Base-by-base conservation (phyloP, 352 stramenopile species). In the Peronospora tabacina region DNA sequence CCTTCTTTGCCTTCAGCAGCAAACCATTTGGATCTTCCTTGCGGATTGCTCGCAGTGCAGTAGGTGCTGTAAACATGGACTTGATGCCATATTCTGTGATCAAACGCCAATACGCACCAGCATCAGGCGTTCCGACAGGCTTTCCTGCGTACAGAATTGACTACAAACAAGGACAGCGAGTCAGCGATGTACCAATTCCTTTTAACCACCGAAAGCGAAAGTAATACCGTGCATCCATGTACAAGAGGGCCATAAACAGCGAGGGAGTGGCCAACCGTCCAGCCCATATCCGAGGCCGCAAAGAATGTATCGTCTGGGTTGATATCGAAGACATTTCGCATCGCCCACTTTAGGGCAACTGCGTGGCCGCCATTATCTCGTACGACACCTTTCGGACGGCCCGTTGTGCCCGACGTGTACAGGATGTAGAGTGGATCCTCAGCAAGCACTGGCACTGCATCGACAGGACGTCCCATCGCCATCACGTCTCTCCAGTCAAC, bases 61-160 rank as follows among this genome's bases (percentile, higher is more conserved):
- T 97, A n/a, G 88, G 88, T 7, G 88, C 87, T n/a, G 80, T 95
- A 71, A 95, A 97, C 52, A 97, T 76, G 12, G 68, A 71, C 38
- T 84, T 88, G 16, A 95, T 86, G 9, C 78, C 70, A 55, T 95
- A 88, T 40, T 91, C 72, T 22, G 78, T 75, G 35, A 95, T 75
- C 32, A 95, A 56, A 12, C 85, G 68, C 88, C 88, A 97, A 52
- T 91, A 97, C 9, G 73, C 79, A 22, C 78, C 75, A 19, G 83
- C 82, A 61, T 96, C 78, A 1, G 85, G 85, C 20, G 85, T 95
- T 33, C 80, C 73, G 38, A 95, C 75, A 13, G 88, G 88, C 32
- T 95, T 96, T 11, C 87, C 85, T 55, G 95, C 90, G 38, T 91
- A 97, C 39, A 96, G 49, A 51, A 96, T 58, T 6, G 82, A 90